phyloP scores from a whole-genome alignment of 352 stramenopile genomes.

The Globisporangium spiculum region DNA sequence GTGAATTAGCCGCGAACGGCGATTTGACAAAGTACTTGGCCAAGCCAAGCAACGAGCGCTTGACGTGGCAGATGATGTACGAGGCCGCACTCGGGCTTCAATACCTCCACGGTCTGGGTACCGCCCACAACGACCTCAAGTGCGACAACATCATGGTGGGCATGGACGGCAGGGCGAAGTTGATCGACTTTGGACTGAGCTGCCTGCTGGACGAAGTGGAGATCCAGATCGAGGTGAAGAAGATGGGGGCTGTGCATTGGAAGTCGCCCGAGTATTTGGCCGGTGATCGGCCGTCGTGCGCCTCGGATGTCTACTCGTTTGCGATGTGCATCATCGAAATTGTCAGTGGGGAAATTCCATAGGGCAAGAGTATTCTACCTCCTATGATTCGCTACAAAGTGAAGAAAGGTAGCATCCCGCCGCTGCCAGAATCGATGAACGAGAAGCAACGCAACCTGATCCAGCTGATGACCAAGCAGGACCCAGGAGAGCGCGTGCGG shows the following conservation, averaged over 20 bases:
- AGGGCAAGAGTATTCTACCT: neutral
- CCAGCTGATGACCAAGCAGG: neutral
- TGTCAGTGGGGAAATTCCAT: neutral
- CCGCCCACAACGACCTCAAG: conserved; percentile 26
- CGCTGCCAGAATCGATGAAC: neutral
- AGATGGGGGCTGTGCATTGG: neutral
- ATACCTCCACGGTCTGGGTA: neutral
- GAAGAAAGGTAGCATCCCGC: neutral
- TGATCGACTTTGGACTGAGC: neutral
- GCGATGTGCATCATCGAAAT: neutral
- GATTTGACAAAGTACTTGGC: neutral
- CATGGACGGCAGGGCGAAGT: neutral
- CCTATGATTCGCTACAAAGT: neutral
- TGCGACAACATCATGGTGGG: conserved; percentile 25
- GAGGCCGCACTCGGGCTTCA: no score
- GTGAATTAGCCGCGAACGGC: neutral
- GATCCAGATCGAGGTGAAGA: neutral
- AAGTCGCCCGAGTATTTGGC: neutral
- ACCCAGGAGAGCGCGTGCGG: neutral
- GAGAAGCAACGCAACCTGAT: neutral
- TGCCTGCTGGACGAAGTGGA: neutral
- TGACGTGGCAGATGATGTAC: neutral
- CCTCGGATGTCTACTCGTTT: neutral
- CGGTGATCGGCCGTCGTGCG: neutral
- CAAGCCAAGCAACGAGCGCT: neutral